Conservation (phyloP, 2,329 filamentous ascomycete species). For the Capronia coronata region DNA sequence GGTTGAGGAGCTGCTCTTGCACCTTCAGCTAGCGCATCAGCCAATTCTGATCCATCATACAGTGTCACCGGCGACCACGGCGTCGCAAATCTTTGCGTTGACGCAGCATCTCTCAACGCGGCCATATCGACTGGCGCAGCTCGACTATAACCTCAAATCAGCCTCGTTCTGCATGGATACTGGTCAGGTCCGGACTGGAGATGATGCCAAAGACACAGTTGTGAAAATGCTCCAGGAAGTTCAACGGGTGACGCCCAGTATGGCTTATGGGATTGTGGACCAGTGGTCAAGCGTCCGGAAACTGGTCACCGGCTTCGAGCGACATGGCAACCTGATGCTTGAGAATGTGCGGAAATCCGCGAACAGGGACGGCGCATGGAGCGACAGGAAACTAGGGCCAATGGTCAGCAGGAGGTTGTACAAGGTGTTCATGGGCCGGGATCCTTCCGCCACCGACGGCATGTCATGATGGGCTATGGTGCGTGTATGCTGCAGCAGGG, state of each 20-base stretch:
- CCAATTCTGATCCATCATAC: conserved; percentile 64
- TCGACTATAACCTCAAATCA: conserved; percentile 45
- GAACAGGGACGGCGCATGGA: conserved; percentile 42
- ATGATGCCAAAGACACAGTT: conserved; percentile 57
- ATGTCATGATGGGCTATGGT: conserved; percentile 24
- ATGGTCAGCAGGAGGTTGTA: conserved; percentile 43
- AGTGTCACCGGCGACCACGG: conserved; percentile 53
- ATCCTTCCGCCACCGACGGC: conserved; percentile 41
- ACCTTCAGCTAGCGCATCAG: conserved; percentile 61
- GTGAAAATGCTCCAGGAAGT: conserved; percentile 71
- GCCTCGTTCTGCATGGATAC: conserved; percentile 70
- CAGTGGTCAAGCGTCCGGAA: conserved; percentile 54
- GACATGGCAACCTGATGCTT: conserved; percentile 54
- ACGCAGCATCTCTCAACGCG: conserved; percentile 73
- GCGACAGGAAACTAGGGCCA: conserved; percentile 43
- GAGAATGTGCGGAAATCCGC: conserved; percentile 53
- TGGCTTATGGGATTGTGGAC: conserved; percentile 62
- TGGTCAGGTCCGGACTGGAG: conserved; percentile 67
- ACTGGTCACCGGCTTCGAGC: conserved; percentile 55
- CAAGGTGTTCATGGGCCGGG: conserved; percentile 45
- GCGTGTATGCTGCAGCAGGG: neutral
- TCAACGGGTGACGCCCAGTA: conserved; percentile 61
- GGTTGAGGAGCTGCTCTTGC: conserved; percentile 64
- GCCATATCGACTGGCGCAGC: conserved; percentile 55
- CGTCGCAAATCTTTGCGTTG: conserved; percentile 65